Percentiles rank a stretch among this genome's conserved stretches.
Conservation (phyloP, 495 filamentous ascomycete species). For the Chaetomium cochliodes region DNA sequence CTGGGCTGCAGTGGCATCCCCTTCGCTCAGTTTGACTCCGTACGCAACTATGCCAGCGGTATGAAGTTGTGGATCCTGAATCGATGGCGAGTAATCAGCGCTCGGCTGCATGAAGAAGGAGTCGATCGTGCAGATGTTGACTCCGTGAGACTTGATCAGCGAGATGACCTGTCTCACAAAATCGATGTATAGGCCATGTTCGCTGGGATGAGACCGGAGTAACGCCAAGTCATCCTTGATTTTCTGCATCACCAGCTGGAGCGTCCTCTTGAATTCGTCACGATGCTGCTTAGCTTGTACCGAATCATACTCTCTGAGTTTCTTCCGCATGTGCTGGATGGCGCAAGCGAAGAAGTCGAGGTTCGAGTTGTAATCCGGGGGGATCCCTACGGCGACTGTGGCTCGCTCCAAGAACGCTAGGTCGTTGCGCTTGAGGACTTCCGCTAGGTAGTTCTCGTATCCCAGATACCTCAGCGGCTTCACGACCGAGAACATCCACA, state of each 20-base stretch:
- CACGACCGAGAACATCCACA: constrained; percentile 43
- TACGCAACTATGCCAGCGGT: constrained; percentile 50
- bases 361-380: constrained; percentile 45
- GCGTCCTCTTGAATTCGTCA: constrained; percentile 36
- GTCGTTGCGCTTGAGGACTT: constrained; percentile 36
- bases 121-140: constrained; percentile 45
- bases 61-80: constrained; percentile 51
- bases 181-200: constrained; percentile 43
- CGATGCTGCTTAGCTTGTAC: constrained; percentile 31
- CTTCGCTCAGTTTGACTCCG: constrained; percentile 46
- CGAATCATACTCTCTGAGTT: constrained; percentile 31
- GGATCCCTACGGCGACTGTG: constrained; percentile 29
- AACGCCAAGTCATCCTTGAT: constrained; percentile 48
- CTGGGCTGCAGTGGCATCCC: constrained; percentile 41
- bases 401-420: constrained; percentile 38
- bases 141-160: constrained; percentile 47
- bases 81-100: constrained; percentile 47
- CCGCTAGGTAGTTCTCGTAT: constrained; percentile 46
- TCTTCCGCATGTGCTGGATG: constrained; percentile 45
- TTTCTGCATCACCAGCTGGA: constrained; percentile 47
- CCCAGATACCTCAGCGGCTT: constrained; percentile 39
- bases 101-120: constrained; percentile 50
- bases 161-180: constrained; percentile 48
- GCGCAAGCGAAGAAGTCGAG: constrained; percentile 39
- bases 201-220: constrained; percentile 28